Evolutionary conservation across 2,329 filamentous ascomycete species (phyloP), one percentile per base, ranked within the genome.

Genomic region (Fonsecaea erecta): DNA sequence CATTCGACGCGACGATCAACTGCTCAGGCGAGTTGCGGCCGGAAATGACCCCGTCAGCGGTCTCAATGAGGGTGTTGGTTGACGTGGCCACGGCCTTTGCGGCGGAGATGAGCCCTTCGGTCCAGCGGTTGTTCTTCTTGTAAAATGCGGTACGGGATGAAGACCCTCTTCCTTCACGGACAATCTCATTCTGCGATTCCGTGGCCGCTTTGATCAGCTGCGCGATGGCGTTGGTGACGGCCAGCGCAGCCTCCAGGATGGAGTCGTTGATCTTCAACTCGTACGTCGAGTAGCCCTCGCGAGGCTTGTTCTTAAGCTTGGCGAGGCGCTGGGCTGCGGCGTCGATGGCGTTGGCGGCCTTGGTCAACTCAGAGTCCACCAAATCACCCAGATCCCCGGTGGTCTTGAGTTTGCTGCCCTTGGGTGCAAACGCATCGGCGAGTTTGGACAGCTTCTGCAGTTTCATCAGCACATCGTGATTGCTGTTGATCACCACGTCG

Each of bases 111-210:
- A 99, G 87, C 54, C 95, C 95, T 75, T 99, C 95, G 0, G 95
- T 99, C 95, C 95, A 99, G 59, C 95, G 88, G 81, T 98, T 99
- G 85, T 99, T 97, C 84, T 98, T 98, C 86, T 98, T 98, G 88
- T 99, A 99, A 79, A 99, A 99, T 26, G 93, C 93, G 1, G 93
- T 96, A 64, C 89, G 87, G 52, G 92, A 96, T 58, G 91, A 92
- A 28, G 89, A 90, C 37, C 95, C 95, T 21, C 91, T 89, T 7
- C 95, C 95, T 68, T 96, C 92, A 70, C 93, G 89, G 51, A 99
- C 95, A 75, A 99, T 99, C 80, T 99, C 95, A 76, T 96, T 89
- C 77, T 99, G 95, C 1, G 94, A 96, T 18, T 86, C 88, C 0
- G 94, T 96, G 6, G 95, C 95, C 0, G 95, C 95, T 79, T 95